Conservation (phyloP, 108 stramenopile genomes). For the Schizochytrium sp. region DNA sequence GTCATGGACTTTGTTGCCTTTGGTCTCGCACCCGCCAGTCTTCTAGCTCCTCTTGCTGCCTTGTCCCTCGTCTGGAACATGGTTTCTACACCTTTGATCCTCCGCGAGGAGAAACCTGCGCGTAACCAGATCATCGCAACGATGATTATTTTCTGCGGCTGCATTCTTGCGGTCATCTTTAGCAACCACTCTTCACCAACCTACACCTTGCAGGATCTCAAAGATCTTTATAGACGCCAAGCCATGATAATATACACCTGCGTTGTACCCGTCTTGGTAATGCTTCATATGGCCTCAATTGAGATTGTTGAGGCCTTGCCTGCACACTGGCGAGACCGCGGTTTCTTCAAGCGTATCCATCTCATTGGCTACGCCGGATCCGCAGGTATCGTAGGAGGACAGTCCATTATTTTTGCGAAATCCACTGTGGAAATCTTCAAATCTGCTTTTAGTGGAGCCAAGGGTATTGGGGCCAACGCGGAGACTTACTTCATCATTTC, state of each 20-base stretch:
- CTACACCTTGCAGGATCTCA: slow-evolving; percentile 70
- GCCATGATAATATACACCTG: slow-evolving; percentile 38
- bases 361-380: slow-evolving; percentile 67
- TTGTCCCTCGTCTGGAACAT: slow-evolving; percentile 73
- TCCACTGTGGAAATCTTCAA: slow-evolving; percentile 69
- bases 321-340: not conserved
- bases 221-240: slow-evolving; percentile 52
- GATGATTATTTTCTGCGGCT: slow-evolving; percentile 71
- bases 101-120: slow-evolving; percentile 69
- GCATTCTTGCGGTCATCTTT: slow-evolving; percentile 69
- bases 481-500: slow-evolving; percentile 24
- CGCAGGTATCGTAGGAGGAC: slow-evolving; percentile 73
- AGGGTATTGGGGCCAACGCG: slow-evolving; percentile 56
- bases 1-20: slow-evolving; percentile 73
- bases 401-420: slow-evolving; percentile 72
- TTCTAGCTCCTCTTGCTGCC: slow-evolving; percentile 72
- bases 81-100: slow-evolving; percentile 56
- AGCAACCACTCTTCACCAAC: slow-evolving; percentile 68
- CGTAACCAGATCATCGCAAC: slow-evolving; percentile 66
- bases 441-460: slow-evolving; percentile 66
- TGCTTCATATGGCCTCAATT: not conserved
- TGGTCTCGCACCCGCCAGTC: slow-evolving; percentile 72
- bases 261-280: not conserved
- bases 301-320: slow-evolving; percentile 67
- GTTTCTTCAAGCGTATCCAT: not conserved